These are phyloP conservation scores for Triticum turgidum DNA, from an alignment of 176 grass and related monocot species.

Conservation along the genomic window DNA sequence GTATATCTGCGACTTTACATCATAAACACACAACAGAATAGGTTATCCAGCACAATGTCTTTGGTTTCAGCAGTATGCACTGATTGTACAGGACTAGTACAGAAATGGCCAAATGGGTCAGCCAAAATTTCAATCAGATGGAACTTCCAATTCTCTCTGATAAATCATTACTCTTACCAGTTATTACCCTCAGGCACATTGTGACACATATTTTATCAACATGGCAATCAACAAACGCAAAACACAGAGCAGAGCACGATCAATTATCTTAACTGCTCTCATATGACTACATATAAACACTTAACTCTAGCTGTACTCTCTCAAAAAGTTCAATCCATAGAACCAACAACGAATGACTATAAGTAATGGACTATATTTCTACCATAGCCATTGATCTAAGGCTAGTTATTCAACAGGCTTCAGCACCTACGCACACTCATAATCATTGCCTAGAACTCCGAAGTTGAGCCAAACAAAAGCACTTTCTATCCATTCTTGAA, in stretches of 20 bases:
- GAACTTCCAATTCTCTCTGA: background rate
- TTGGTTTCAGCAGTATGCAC: background rate
- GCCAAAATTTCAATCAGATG: background rate
- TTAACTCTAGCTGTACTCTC: background rate
- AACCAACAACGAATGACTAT: background rate
- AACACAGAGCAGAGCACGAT: background rate
- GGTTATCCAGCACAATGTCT: background rate
- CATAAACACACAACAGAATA: background rate
- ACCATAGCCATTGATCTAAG: background rate
- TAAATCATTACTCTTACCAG: background rate
- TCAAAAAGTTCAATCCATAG: background rate
- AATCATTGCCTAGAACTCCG: background rate
- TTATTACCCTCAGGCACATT: background rate
- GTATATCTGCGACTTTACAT: background rate
- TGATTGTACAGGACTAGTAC: background rate
- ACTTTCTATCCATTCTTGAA: background rate
- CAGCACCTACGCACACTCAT: background rate
- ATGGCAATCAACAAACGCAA: background rate
- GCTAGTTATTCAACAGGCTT: background rate
- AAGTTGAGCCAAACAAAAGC: background rate
- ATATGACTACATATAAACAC: background rate
- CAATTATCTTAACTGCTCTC: background rate
- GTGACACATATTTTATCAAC: background rate
- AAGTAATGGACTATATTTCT: background rate
- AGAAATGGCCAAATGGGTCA: background rate